phyloP scores from a whole-genome alignment of 2,329 filamentous ascomycete species.

The Alternaria metachromatica region DNA sequence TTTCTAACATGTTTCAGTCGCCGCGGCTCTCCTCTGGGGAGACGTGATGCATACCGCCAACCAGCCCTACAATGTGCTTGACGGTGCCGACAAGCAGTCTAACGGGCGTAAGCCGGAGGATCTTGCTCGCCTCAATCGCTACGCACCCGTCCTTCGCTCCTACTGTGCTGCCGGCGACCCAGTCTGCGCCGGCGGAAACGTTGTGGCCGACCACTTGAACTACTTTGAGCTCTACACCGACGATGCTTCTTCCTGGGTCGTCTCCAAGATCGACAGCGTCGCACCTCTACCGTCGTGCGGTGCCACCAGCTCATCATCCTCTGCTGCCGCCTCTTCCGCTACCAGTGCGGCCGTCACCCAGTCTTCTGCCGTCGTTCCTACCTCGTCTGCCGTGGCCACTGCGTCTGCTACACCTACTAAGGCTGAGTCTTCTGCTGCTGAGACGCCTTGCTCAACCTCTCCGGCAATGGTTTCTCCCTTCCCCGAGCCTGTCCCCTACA shows the following conservation, averaged over 20 bases:
- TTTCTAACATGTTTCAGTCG: constrained; percentile 5
- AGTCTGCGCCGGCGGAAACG: constrained; percentile 68
- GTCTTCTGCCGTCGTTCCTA: constrained; percentile 1
- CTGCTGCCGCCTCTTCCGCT: neutral
- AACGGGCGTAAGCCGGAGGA: constrained; percentile 15
- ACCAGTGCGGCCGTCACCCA: neutral
- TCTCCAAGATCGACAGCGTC: constrained; percentile 21
- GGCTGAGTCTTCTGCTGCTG: constrained; percentile 2
- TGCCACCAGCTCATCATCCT: constrained; percentile 8
- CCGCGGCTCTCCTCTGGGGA: constrained; percentile 32
- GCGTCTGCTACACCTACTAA: neutral
- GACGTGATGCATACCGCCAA: constrained; percentile 29
- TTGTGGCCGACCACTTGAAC: constrained; percentile 64
- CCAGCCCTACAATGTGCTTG: constrained; percentile 32
- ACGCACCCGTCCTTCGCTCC: constrained; percentile 61
- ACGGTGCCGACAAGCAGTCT: constrained; percentile 21
- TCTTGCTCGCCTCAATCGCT: constrained; percentile 28
- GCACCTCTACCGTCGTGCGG: constrained; percentile 1
- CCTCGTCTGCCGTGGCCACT: neutral
- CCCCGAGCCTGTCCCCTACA: constrained; percentile 14
- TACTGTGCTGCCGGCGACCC: constrained; percentile 69
- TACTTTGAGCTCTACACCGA: constrained; percentile 55
- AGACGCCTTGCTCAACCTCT: constrained; percentile 16
- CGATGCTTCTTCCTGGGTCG: constrained; percentile 27
- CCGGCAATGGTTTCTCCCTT: constrained; percentile 16